Evolutionary conservation across 371 early-diverging fungal species (phyloP), one percentile per base, ranked within the genome.

Genomic region (Zancudomyces culisetae): DNA sequence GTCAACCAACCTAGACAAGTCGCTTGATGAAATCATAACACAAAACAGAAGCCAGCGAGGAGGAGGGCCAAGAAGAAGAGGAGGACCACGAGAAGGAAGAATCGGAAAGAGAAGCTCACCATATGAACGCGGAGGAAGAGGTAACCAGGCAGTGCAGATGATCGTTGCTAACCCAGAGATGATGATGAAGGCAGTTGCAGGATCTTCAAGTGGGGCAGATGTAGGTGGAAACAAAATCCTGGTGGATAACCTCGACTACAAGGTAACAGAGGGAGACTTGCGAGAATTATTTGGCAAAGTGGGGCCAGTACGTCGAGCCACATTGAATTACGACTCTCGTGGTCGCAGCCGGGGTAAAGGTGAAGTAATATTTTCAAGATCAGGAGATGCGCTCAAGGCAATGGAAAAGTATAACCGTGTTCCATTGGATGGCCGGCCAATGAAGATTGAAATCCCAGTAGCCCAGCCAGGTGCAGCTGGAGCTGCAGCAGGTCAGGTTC

Each of bases 281-380:
- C 66, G 71, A 27, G 48, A 48, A 58, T 68, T 72, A 53, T 66
- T 66, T 54, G 55, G 56, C 43, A 64, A 70, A 55, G 61, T 73
- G 58, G 86, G 87, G 29, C 79, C 73, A 40, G 73, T 87, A 50
- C 64, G 65, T 52, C 57, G 64, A 52, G 85, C 77, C n/a, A 65
- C 64, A 13, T 64, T 87, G 42, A 76, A 79, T 74, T 85, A 71
- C 62, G 75, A 75, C 60, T 65, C 70, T 35, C 62, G 66, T 52
- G 87, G 85, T 55, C 70, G 67, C 55, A 83, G 83, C 20, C 74
- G 70, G 52, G 87, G 87, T 30, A 71, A 75, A 4, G 87, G 78
- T 49, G 69, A 74, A 28, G 75, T 86, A 27, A 58, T 76, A 50
- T 87, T 82, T 62, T 53, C 43, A 42, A 68, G 72, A 43, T 49